These are phyloP conservation scores for Septoria petroselini DNA, from an alignment of 2,329 filamentous ascomycete genomes.

Conservation along the genomic window DNA sequence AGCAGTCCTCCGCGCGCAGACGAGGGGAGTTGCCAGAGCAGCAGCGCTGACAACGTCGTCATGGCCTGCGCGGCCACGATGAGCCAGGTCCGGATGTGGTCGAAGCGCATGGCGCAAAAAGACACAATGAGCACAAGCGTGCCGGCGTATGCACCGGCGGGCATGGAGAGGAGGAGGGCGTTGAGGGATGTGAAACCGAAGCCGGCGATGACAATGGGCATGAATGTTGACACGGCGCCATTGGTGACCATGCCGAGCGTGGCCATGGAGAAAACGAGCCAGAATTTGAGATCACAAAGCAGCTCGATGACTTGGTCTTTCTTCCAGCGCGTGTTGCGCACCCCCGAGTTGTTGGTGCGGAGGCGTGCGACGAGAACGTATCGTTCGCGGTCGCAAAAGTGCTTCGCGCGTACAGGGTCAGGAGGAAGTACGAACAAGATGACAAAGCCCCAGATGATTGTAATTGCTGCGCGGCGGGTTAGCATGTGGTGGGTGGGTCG, in stretches of 20 bases:
- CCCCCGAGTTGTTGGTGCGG: conserved; percentile 34
- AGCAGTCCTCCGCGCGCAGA: conserved; percentile 12
- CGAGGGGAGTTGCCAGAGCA: conserved; percentile 15
- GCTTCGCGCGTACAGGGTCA: conserved; percentile 44
- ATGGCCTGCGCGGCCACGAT: conserved; percentile 13
- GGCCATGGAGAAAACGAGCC: conserved; percentile 46
- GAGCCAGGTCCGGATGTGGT: conserved; percentile 18
- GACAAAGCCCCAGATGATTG: conserved; percentile 42
- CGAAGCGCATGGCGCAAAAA: conserved; percentile 11
- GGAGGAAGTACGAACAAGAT: conserved; percentile 43
- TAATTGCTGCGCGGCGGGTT: conserved; percentile 31
- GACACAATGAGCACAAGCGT: conserved; percentile 16
- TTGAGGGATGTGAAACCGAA: conserved; percentile 26
- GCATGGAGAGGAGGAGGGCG: conserved; percentile 14
- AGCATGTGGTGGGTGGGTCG: background rate
- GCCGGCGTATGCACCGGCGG: conserved; percentile 17
- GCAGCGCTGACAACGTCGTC: conserved; percentile 12
- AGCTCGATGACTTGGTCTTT: conserved; percentile 43
- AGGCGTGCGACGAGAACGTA: conserved; percentile 34
- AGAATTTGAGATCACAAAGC: conserved; percentile 39
- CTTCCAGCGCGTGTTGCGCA: conserved; percentile 47
- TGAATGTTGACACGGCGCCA: conserved; percentile 30
- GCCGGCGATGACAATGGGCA: conserved; percentile 40
- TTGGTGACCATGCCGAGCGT: conserved; percentile 51
- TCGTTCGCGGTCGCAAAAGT: conserved; percentile 40